A percentile compares a stretch with the other conserved stretches of the same genome.
Conservation (phyloP, 2,329 filamentous ascomycete species). For the Hymenoscyphus infarciens region DNA sequence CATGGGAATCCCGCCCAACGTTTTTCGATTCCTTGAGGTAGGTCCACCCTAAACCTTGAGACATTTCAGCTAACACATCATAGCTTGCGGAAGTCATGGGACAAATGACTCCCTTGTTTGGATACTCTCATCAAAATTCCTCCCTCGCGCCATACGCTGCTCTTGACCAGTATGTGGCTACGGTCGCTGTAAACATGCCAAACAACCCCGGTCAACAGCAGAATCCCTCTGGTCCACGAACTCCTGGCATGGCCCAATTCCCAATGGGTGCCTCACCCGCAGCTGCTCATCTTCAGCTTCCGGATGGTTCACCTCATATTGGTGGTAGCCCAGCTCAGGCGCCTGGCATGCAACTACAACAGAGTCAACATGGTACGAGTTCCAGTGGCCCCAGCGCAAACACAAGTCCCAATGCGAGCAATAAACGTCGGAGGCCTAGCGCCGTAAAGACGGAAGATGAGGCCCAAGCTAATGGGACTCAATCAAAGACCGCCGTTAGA, state of each 20-base stretch:
- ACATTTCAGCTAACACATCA: conserved; percentile 29
- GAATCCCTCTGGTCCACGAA: conserved; percentile 30
- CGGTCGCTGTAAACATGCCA: conserved; percentile 40
- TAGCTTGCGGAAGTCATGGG: conserved; percentile 64
- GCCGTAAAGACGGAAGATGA: conserved; percentile 38
- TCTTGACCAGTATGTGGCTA: conserved; percentile 56
- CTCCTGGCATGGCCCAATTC: conserved; percentile 40
- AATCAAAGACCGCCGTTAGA: conserved; percentile 36
- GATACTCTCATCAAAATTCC: conserved; percentile 53
- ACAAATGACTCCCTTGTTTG: conserved; percentile 63
- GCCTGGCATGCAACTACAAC: conserved; percentile 63
- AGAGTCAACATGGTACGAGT: conserved; percentile 64
- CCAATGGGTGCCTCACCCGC: conserved; percentile 58
- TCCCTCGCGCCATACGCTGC: conserved; percentile 54
- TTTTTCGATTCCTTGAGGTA: conserved; percentile 64
- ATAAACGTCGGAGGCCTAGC: conserved; percentile 40
- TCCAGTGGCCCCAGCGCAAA: conserved; percentile 65
- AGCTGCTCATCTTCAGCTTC: conserved; percentile 55
- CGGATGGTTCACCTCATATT: conserved; percentile 56
- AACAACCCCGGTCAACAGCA: conserved; percentile 24
- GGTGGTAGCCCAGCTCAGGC: conserved; percentile 57
- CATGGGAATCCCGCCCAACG: conserved; percentile 57
- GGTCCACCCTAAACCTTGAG: conserved; percentile 6
- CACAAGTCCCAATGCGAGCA: conserved; percentile 44
- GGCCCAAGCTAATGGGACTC: conserved; percentile 31